phyloP scores from a whole-genome alignment of 2,329 filamentous ascomycete genomes.

The Phaeosphaeria sp. region DNA sequence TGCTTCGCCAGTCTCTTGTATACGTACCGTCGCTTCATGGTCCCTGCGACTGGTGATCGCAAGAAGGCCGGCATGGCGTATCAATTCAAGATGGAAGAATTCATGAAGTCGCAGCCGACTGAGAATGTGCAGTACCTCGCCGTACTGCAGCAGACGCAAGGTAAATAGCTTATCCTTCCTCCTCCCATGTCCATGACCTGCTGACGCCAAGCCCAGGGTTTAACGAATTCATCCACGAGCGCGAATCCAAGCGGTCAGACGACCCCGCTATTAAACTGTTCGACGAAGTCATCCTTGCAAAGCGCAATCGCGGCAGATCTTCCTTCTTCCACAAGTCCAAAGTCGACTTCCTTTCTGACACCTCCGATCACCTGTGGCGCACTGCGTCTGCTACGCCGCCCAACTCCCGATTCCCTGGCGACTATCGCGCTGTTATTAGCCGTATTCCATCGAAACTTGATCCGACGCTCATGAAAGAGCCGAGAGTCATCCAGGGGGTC shows the following conservation, averaged over 20 bases:
- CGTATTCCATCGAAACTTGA: constrained; percentile 83
- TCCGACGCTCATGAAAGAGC: constrained; percentile 86
- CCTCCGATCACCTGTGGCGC: constrained; percentile 80
- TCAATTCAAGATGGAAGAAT: constrained; percentile 71
- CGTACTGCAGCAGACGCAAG: constrained; percentile 70
- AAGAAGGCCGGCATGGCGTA: constrained; percentile 69
- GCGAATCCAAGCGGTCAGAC: constrained; percentile 69
- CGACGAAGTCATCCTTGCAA: constrained; percentile 83
- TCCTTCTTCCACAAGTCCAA: constrained; percentile 68
- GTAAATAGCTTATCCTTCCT: constrained; percentile 36
- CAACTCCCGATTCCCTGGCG: constrained; percentile 60
- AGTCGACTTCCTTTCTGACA: constrained; percentile 71
- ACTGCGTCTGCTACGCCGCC: constrained; percentile 66
- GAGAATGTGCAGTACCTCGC: constrained; percentile 70
- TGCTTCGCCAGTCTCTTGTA: constrained; percentile 74
- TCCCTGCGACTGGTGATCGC: constrained; percentile 65
- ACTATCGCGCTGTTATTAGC: constrained; percentile 60
- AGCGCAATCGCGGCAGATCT: constrained; percentile 72
- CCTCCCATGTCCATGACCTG: neutral
- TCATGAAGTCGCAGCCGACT: constrained; percentile 67
- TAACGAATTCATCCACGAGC: constrained; percentile 85
- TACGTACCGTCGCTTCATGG: constrained; percentile 70
- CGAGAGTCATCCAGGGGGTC: constrained; percentile 86
- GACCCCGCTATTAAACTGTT: constrained; percentile 76
- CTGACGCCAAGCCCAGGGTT: constrained; percentile 60